phyloP scores from a whole-genome alignment of 768 basidiomycete genomes.

The Phylloporus rhodoxanthus region DNA sequence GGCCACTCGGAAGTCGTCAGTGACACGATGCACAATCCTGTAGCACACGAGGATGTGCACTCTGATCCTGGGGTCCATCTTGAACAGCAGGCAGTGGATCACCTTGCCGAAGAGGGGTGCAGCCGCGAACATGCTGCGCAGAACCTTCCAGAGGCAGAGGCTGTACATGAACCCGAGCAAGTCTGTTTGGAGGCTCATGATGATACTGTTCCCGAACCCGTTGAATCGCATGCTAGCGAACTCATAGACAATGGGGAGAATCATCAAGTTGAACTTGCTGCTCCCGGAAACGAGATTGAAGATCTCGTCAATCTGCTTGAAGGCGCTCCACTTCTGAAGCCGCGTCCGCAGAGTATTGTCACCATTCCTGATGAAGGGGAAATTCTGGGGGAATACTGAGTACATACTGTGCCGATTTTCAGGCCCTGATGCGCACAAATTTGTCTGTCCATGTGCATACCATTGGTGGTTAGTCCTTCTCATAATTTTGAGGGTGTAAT shows the following conservation, averaged over 20 bases:
- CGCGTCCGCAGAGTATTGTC: slow-evolving; percentile 38
- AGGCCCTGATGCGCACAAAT: slow-evolving; percentile 14
- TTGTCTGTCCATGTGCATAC: slow-evolving; percentile 24
- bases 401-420: slow-evolving; percentile 5
- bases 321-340: slow-evolving; percentile 30
- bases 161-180: slow-evolving; percentile 4
- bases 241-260: slow-evolving; percentile 9
- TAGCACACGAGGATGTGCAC: slow-evolving; percentile 4
- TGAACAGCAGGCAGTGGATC: slow-evolving; percentile 9
- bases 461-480: slow-evolving; percentile 12
- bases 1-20: slow-evolving; percentile 13
- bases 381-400: slow-evolving; percentile 49
- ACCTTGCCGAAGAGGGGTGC: slow-evolving; percentile 6
- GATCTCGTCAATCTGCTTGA: slow-evolving; percentile 66
- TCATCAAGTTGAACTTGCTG: neutral
- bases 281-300: slow-evolving; percentile 44
- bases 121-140: slow-evolving; percentile 4
- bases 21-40: slow-evolving; percentile 8
- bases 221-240: slow-evolving; percentile 9
- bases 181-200: slow-evolving; percentile 7
- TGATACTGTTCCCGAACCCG: slow-evolving; percentile 3
- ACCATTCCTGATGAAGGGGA: slow-evolving; percentile 53
- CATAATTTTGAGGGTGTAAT: neutral
- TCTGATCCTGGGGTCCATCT: slow-evolving; percentile 8
- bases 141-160: slow-evolving; percentile 4